Base-by-base conservation (phyloP, 805 yeast species). In the Zygosaccharomyces pseudorouxii region DNA sequence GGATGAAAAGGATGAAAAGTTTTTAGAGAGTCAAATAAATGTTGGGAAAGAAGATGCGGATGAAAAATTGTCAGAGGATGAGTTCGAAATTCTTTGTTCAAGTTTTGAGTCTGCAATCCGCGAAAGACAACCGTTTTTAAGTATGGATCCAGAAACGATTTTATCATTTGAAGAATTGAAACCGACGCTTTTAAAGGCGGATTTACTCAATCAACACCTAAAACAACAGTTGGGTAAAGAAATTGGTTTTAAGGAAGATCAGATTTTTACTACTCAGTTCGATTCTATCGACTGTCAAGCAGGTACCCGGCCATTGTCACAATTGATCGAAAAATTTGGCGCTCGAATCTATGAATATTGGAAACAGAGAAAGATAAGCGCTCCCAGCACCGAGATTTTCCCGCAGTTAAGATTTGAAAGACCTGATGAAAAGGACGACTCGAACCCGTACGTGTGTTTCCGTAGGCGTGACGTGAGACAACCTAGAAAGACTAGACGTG, bases 391-490 rank as follows among this genome's bases (percentile, higher is more conserved):
- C 56, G 67, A 85, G 3, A 78, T 93, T 18, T 77, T 80, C 55
- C 96, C 97, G 3, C 67, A 75, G 12, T 72, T 93, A 44, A 86
- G 82, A 64, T 89, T 87, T 64, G 97, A 90, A 70, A 90, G 87
- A 57, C 87, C 87, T 20, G 80, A 79, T 48, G 93, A 88, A 50
- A 89, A 89, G 61, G 97, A 90, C 60, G 97, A 90, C 60, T 79
- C 78, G 51, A 97, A 93, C 66, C 98, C 99, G 1, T 93, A 93
- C 67, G 84, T 89, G 36, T 89, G 97, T 71, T 93, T 93, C 74
- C 80, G 99, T 60, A 82, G 97, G 56, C 84, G 99, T 67, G 98
- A 90, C 62, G 84, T 89, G 55, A 81, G 99, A 55, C 97, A 87
- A 63, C 93, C 95, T 27, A 84, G 99, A 67, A 93, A 93, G 67